Evolutionary conservation across 805 yeast genomes (phyloP).

Genomic region (Metschnikowia similis): DNA sequence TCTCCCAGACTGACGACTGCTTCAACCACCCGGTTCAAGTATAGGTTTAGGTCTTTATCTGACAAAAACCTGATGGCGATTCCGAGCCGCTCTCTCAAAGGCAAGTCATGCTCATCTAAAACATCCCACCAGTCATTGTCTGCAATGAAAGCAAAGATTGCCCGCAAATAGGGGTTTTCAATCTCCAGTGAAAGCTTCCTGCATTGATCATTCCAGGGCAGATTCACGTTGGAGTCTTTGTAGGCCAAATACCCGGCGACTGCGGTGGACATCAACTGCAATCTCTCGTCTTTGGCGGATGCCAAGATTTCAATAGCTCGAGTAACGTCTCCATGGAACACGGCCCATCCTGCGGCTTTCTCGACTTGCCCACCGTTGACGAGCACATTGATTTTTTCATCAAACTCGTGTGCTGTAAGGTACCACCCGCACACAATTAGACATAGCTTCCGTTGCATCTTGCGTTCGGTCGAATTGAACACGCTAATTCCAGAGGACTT

Average conservation of each 20-base stretch:
- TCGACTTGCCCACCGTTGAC: slow-evolving; percentile 60
- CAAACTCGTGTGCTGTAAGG: slow-evolving; percentile 69
- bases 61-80: slow-evolving; percentile 84
- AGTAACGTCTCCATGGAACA: slow-evolving; percentile 83
- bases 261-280: slow-evolving; percentile 84
- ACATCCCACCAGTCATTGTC: slow-evolving; percentile 98
- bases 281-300: slow-evolving; percentile 63
- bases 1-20: slow-evolving; percentile 76
- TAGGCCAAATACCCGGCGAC: slow-evolving; percentile 71
- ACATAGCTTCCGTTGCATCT: slow-evolving; percentile 71
- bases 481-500: slow-evolving; percentile 45
- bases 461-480: slow-evolving; percentile 44
- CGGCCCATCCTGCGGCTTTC: slow-evolving; percentile 98
- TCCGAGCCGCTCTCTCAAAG: slow-evolving; percentile 83
- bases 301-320: slow-evolving; percentile 78
- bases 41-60: slow-evolving; percentile 71
- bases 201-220: slow-evolving; percentile 92
- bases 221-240: slow-evolving; percentile 53
- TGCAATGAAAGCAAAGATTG: slow-evolving; percentile 88
- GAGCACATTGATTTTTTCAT: slow-evolving; percentile 56
- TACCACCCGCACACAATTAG: slow-evolving; percentile 90
- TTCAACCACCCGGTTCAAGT: slow-evolving; percentile 65
- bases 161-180: slow-evolving; percentile 84
- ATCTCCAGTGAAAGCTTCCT: slow-evolving; percentile 82
- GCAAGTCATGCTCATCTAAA: slow-evolving; percentile 81